Percentiles rank a stretch among this genome's conserved stretches.
phyloP scores from a whole-genome alignment of 176 grass and related monocot genomes.

The Cenchrus purpureus region DNA sequence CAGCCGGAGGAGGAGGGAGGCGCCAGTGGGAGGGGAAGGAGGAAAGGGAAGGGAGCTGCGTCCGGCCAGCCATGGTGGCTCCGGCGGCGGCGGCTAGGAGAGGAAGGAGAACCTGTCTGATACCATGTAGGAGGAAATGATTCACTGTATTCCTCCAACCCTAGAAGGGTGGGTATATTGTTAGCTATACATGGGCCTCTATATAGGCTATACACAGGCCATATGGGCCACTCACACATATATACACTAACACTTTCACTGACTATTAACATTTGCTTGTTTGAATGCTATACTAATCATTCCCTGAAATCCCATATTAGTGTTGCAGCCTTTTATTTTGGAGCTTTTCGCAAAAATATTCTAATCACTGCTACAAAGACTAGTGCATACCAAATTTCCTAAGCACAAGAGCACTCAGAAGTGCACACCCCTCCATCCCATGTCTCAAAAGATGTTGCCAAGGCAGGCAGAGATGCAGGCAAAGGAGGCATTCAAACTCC shows the following conservation, averaged over 20 bases:
- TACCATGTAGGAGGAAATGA: no score
- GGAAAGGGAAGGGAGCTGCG: no score
- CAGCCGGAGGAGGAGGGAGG: no score
- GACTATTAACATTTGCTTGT: neutral
- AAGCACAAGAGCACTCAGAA: slow-evolving; percentile 48
- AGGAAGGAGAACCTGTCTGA: no score
- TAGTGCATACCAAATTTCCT: slow-evolving; percentile 46
- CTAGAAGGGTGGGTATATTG: no score
- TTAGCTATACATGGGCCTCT: no score
- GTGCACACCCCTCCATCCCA: slow-evolving; percentile 58
- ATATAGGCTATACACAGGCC: no score
- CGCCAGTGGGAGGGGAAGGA: no score
- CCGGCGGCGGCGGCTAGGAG: no score
- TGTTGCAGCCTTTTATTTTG: slow-evolving; percentile 2
- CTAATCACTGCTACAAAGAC: slow-evolving; percentile 9
- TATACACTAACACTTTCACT: neutral
- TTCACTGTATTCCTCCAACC: no score
- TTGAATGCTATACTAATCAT: slow-evolving; percentile 18
- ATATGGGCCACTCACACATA: no score
- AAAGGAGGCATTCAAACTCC: slow-evolving; percentile 81
- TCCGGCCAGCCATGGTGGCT: no score
- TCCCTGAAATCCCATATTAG: neutral
- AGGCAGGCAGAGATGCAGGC: slow-evolving; percentile 52
- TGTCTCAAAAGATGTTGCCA: slow-evolving; percentile 93
- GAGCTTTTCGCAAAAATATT: slow-evolving; percentile 11